Percentiles rank a stretch among this genome's conserved stretches.
Evolutionary conservation across 495 filamentous ascomycete species (phyloP).

Genomic region (Penicillium longicatenatum): DNA sequence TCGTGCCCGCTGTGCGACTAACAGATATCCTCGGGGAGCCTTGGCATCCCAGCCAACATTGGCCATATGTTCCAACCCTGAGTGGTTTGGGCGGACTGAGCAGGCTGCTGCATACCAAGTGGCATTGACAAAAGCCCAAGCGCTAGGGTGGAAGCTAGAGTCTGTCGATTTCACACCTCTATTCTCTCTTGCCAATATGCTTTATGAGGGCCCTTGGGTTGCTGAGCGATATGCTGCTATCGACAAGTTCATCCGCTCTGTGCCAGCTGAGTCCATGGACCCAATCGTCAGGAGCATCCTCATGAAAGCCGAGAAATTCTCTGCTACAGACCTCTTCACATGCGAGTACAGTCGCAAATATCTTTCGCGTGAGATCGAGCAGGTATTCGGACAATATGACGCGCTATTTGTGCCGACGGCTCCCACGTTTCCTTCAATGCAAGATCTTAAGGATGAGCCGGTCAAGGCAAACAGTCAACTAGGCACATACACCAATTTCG

Average conservation of each 20-base stretch:
- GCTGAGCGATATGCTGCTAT: conserved; percentile 24
- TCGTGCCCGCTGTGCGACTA: conserved; percentile 29
- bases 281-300: conserved; percentile 19
- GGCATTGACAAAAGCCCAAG: conserved; percentile 38
- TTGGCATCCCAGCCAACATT: conserved; percentile 48
- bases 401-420: conserved; percentile 63
- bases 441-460: conserved; percentile 58
- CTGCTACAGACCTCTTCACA: conserved; percentile 17
- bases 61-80: conserved; percentile 42
- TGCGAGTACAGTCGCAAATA: conserved; percentile 18
- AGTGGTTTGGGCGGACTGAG: conserved; percentile 36
- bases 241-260: conserved; percentile 10
- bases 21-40: conserved; percentile 44
- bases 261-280: conserved; percentile 13
- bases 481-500: conserved; percentile 64
- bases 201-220: conserved; percentile 25
- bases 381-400: conserved; percentile 42
- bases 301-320: conserved; percentile 18
- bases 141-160: conserved; percentile 45
- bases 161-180: conserved; percentile 52
- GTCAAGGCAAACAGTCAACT: conserved; percentile 55
- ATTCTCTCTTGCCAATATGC: conserved; percentile 14
- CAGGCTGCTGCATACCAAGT: conserved; percentile 47
- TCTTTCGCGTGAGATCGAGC: conserved; percentile 13
- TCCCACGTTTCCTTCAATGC: conserved; percentile 59